Evolutionary conservation across 75 land plant species (phyloP).

Genomic region (Sequoiadendron giganteum): DNA sequence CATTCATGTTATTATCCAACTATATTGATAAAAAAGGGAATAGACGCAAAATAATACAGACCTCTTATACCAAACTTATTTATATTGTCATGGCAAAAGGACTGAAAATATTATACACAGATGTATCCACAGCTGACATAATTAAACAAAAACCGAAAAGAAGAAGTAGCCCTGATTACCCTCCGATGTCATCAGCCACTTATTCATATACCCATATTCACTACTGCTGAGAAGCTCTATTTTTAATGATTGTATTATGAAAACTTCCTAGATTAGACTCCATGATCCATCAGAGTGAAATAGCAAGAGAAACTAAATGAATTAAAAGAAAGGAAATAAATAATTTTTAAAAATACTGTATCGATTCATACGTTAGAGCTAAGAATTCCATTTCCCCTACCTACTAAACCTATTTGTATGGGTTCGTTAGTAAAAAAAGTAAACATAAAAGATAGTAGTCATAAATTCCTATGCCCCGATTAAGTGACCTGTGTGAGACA

Average conservation of each 20-base stretch:
- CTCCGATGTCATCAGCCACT: background rate
- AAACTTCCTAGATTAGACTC: too few species aligned
- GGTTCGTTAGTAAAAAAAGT: background rate
- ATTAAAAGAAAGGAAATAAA: too few species aligned
- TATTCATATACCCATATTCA: background rate
- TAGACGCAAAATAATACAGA: background rate
- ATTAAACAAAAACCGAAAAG: too few species aligned
- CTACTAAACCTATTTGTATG: background rate
- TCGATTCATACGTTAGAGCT: background rate
- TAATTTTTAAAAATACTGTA: too few species aligned
- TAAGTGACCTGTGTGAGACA: too few species aligned
- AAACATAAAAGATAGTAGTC: background rate
- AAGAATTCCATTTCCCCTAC: background rate
- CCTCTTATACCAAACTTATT: background rate
- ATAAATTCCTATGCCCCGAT: too few species aligned
- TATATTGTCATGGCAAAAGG: background rate
- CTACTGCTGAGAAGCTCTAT: background rate
- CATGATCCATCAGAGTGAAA: too few species aligned
- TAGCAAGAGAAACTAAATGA: too few species aligned
- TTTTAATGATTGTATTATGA: too few species aligned
- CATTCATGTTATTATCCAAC: too few species aligned
- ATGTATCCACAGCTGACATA: background rate
- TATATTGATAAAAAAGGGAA: background rate
- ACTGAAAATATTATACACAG: background rate
- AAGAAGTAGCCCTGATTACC: background rate